A percentile compares a stretch with the other conserved stretches of the same genome.
phyloP scores from a whole-genome alignment of 306 rosid species.

The Dryas octopetala region DNA sequence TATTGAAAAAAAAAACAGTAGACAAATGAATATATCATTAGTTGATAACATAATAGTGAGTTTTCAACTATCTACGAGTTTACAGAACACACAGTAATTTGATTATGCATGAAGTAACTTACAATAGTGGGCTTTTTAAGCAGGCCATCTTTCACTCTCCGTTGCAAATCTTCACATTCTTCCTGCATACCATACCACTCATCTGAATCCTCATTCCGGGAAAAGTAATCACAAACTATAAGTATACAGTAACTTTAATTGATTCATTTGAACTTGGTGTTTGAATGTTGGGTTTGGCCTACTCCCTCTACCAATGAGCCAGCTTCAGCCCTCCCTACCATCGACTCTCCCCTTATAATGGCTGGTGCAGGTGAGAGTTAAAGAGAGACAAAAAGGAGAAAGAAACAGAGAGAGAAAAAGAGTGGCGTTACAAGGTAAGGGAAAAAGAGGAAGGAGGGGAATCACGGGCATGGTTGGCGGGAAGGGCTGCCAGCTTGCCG shows the following conservation, averaged over 20 bases:
- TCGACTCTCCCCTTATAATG: too few relatives aligned
- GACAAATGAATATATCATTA: neutral
- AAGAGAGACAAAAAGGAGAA: too few relatives aligned
- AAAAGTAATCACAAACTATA: neutral
- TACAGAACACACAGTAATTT: neutral
- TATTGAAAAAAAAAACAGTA: too few relatives aligned
- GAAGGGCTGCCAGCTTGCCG: too few relatives aligned
- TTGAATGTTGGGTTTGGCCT: too few relatives aligned
- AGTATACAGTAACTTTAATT: neutral
- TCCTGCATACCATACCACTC: constrained; percentile 50
- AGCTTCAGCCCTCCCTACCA: too few relatives aligned
- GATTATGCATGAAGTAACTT: constrained; percentile 35
- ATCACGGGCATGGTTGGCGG: too few relatives aligned
- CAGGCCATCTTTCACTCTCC: constrained; percentile 53
- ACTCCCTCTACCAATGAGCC: too few relatives aligned
- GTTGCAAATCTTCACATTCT: constrained; percentile 68
- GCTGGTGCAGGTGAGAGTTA: too few relatives aligned
- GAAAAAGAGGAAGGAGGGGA: too few relatives aligned
- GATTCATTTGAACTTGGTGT: neutral
- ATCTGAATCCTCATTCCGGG: neutral
- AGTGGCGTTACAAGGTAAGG: too few relatives aligned
- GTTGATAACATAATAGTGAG: neutral
- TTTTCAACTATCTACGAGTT: neutral
- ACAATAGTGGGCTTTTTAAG: constrained; percentile 68
- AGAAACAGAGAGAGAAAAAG: too few relatives aligned